phyloP scores from a whole-genome alignment of 2,329 filamentous ascomycete genomes.

The Trichophyton schoenleinii region DNA sequence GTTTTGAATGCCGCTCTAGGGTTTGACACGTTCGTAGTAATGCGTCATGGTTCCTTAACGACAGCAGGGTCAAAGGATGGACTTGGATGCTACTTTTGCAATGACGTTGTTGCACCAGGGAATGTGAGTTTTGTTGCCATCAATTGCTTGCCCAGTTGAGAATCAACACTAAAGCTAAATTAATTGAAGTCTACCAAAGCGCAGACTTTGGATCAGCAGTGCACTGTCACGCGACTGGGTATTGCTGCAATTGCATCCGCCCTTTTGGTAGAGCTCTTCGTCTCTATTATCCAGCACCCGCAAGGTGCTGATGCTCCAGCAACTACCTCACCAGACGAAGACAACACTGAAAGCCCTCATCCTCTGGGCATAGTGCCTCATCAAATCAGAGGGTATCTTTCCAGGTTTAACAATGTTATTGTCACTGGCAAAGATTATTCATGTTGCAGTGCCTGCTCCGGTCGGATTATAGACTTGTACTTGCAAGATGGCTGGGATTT shows the following conservation, averaged over 20 bases:
- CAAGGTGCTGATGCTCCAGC: constrained; percentile 33
- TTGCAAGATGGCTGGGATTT: constrained; percentile 47
- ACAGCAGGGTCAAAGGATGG: constrained; percentile 47
- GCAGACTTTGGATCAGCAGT: constrained; percentile 92
- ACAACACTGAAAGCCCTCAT: constrained; percentile 33
- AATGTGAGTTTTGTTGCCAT: constrained; percentile 53
- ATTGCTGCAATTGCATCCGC: constrained; percentile 87
- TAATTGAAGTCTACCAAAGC: constrained; percentile 62
- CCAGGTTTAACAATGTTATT: constrained; percentile 46
- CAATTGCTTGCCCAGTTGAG: neutral
- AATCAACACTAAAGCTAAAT: neutral
- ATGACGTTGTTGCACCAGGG: constrained; percentile 86
- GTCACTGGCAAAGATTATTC: constrained; percentile 47
- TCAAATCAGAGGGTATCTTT: constrained; percentile 51
- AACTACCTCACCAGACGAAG: constrained; percentile 21
- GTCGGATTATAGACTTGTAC: constrained; percentile 42
- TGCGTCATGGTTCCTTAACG: constrained; percentile 72
- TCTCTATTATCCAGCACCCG: constrained; percentile 79
- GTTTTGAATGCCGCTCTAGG: constrained; percentile 94
- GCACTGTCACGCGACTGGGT: constrained; percentile 88
- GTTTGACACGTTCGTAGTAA: constrained; percentile 93
- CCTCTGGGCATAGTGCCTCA: constrained; percentile 46
- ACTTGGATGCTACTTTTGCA: constrained; percentile 95
- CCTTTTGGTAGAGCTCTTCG: constrained; percentile 76
- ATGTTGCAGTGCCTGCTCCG: constrained; percentile 51